Percentiles rank a stretch among this genome's conserved stretches.
Evolutionary conservation across 352 stramenopile species (phyloP).

Genomic region (Phytophthora tentaculata): DNA sequence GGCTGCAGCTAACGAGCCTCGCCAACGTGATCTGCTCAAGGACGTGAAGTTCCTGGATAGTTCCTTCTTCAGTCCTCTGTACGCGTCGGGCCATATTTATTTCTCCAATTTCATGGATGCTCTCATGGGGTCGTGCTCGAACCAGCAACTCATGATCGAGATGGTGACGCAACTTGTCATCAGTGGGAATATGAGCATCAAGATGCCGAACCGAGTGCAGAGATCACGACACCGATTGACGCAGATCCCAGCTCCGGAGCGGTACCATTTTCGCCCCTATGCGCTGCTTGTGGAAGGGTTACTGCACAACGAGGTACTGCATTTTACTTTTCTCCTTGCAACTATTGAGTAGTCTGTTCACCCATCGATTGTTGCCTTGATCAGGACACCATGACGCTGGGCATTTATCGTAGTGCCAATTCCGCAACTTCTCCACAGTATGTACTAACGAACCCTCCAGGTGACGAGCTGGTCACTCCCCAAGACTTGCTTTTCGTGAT

Average conservation of each 20-base stretch:
- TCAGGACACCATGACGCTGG: conserved; percentile 63
- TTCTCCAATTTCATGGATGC: conserved; percentile 81
- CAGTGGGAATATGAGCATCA: conserved; percentile 58
- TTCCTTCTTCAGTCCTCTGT: conserved; percentile 62
- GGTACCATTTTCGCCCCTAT: conserved; percentile 69
- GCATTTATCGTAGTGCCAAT: conserved; percentile 54
- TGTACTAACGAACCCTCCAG: conserved; percentile 71
- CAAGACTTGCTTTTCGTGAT: conserved; percentile 78
- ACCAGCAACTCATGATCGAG: conserved; percentile 67
- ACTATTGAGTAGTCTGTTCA: conserved; percentile 6
- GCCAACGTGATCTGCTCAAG: conserved; percentile 51
- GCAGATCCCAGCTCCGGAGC: conserved; percentile 59
- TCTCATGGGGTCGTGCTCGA: conserved; percentile 63
- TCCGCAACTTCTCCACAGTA: conserved; percentile 51
- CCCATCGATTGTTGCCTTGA: conserved; percentile 11
- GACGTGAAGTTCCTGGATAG: conserved; percentile 66
- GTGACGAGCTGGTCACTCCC: conserved; percentile 61
- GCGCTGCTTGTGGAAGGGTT: conserved; percentile 60
- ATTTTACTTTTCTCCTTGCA: background rate
- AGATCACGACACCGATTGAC: conserved; percentile 50
- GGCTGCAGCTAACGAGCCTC: conserved; percentile 38
- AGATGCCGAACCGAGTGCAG: conserved; percentile 55
- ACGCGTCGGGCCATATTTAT: conserved; percentile 69
- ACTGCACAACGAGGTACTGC: conserved; percentile 59
- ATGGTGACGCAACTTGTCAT: conserved; percentile 73